Evolutionary conservation across 768 basidiomycete species (phyloP).

Genomic region (Lyophyllum shimeji): DNA sequence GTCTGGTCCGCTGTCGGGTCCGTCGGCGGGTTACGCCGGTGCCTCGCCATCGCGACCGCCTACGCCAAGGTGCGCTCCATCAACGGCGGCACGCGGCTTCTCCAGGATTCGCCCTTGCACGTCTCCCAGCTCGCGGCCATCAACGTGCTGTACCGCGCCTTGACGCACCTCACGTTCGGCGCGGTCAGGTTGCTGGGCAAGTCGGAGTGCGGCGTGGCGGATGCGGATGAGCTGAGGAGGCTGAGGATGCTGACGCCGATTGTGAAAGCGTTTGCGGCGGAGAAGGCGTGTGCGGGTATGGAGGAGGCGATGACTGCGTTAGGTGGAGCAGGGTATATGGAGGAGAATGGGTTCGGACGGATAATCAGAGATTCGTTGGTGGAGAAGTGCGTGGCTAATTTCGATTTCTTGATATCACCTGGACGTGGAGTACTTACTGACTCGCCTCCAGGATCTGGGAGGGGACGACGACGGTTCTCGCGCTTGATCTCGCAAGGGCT

Average conservation of each 20-base stretch:
- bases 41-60: conserved; percentile 62
- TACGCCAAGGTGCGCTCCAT: conserved; percentile 63
- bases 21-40: conserved; percentile 57
- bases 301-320: conserved; percentile 74
- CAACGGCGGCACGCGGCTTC: conserved; percentile 45
- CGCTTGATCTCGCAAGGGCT: conserved; percentile 64
- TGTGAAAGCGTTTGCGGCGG: conserved; percentile 68
- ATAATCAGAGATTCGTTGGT: conserved; percentile 69
- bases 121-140: conserved; percentile 63
- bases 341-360: conserved; percentile 72
- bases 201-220: conserved; percentile 54
- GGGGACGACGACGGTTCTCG: conserved; percentile 67
- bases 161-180: conserved; percentile 64
- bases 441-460: conserved; percentile 70
- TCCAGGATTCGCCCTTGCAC: conserved; percentile 59
- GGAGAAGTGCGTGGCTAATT: conserved; percentile 49
- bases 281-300: conserved; percentile 61
- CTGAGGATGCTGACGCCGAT: conserved; percentile 68
- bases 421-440: not conserved
- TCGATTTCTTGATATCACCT: not conserved
- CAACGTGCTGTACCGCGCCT: conserved; percentile 62
- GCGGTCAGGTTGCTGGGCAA: conserved; percentile 58
- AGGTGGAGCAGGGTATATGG: conserved; percentile 84
- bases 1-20: conserved; percentile 61
- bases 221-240: conserved; percentile 46